A percentile compares a stretch with the other conserved stretches of the same genome.
Conservation (phyloP, 73 alveolate species). For the Paramecium primaurelia region DNA sequence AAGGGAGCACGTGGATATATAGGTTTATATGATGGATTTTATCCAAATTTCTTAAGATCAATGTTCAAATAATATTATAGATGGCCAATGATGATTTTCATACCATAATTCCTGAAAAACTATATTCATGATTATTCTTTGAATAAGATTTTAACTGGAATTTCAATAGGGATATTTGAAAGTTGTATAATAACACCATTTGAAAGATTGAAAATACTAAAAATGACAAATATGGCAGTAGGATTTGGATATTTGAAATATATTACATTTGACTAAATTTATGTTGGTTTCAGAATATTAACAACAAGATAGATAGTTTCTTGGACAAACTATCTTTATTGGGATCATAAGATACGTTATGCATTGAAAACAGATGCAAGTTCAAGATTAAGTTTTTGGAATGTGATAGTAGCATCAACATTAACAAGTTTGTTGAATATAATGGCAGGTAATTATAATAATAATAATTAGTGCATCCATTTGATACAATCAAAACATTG, state of each 20-base stretch:
- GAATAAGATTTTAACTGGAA: not conserved
- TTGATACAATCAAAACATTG: constrained; percentile 1
- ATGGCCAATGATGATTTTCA: constrained; percentile 36
- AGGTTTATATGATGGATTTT: constrained; percentile 36
- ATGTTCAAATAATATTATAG: not conserved
- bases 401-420: not conserved
- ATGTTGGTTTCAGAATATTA: not conserved
- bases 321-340: not conserved
- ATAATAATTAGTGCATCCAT: not conserved
- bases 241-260: not conserved
- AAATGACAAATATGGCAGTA: not conserved
- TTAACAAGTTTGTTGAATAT: not conserved
- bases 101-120: not conserved
- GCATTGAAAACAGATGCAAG: not conserved
- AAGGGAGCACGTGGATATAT: not conserved
- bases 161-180: not conserved
- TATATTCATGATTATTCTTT: not conserved
- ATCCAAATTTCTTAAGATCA: not conserved
- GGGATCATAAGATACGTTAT: constrained; percentile 38
- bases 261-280: not conserved
- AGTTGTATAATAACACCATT: constrained; percentile 20
- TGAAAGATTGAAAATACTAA: not conserved
- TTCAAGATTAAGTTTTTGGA: not conserved
- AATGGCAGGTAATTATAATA: not conserved
- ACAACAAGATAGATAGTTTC: not conserved